A percentile compares a stretch with the other conserved stretches of the same genome.
Conservation (phyloP, 1,139 yeast genomes). For the Yamadazyma blattariae region DNA sequence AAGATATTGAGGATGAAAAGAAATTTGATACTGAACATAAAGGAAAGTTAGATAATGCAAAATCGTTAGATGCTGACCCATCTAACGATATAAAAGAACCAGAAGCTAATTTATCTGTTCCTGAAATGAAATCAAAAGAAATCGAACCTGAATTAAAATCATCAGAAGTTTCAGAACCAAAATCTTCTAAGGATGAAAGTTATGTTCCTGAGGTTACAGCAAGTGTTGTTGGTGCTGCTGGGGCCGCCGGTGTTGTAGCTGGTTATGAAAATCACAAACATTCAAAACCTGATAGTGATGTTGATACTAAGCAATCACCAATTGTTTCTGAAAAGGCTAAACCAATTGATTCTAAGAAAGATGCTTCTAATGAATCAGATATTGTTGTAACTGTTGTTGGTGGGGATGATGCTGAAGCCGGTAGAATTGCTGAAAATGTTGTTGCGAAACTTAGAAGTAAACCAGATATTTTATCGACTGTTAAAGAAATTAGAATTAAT, state of each 20-base stretch:
- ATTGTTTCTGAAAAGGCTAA: not conserved
- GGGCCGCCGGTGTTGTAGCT: not conserved
- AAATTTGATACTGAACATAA: not conserved
- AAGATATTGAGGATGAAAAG: not conserved
- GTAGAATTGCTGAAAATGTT: slow-evolving; percentile 27
- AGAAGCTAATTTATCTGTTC: not conserved
- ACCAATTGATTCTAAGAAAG: not conserved
- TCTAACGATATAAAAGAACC: too few relatives aligned
- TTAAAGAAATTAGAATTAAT: slow-evolving; percentile 29
- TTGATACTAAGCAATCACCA: not conserved
- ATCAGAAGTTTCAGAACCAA: not conserved
- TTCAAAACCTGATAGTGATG: not conserved
- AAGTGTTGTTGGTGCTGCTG: not conserved
- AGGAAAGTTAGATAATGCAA: too few relatives aligned
- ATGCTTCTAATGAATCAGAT: slow-evolving; percentile 9
- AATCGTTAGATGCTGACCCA: too few relatives aligned
- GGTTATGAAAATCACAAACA: not conserved
- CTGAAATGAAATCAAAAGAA: not conserved
- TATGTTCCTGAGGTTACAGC: not conserved
- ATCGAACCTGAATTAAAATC: not conserved
- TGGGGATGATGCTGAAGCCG: slow-evolving; percentile 27
- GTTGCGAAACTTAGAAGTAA: slow-evolving; percentile 25
- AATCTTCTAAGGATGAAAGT: not conserved
- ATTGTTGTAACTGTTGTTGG: slow-evolving; percentile 23
- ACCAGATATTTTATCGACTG: slow-evolving; percentile 22